phyloP scores from a whole-genome alignment of 495 filamentous ascomycete species.

The Penicillium flavigenum region DNA sequence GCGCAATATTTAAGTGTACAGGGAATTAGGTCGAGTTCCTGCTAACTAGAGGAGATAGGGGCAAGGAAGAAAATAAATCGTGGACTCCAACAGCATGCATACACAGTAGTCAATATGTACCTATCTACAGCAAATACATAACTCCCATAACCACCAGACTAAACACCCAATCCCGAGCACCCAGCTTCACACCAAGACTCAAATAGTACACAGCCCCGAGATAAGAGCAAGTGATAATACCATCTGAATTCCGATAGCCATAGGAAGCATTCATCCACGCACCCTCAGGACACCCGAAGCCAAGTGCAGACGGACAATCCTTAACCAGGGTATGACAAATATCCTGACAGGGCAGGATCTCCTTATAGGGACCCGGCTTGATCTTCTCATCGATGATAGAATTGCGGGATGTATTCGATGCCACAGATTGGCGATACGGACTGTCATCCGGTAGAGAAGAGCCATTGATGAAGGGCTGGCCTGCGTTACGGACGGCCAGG shows the following conservation, averaged over 20 bases:
- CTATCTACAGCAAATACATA: constrained; percentile 12
- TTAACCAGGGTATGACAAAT: constrained; percentile 80
- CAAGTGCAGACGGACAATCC: constrained; percentile 76
- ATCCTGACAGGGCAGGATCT: constrained; percentile 81
- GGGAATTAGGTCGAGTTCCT: not conserved
- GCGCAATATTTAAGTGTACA: not conserved
- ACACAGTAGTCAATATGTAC: not conserved
- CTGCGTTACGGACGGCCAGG: constrained; percentile 68
- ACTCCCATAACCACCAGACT: constrained; percentile 20
- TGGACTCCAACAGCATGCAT: no score
- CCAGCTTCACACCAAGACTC: constrained; percentile 30
- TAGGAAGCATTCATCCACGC: constrained; percentile 66
- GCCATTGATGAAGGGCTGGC: constrained; percentile 67
- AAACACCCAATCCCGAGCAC: constrained; percentile 15
- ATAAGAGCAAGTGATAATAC: constrained; percentile 57
- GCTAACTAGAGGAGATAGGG: not conserved
- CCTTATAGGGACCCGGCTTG: constrained; percentile 87
- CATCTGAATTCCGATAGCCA: constrained; percentile 46
- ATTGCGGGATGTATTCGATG: constrained; percentile 60
- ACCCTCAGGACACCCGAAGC: constrained; percentile 72
- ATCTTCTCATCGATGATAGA: constrained; percentile 66
- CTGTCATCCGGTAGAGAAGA: constrained; percentile 43
- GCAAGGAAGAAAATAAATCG: not conserved
- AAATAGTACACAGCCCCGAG: constrained; percentile 55
- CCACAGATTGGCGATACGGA: constrained; percentile 29